Evolutionary conservation across 1,284 basidiomycete species (phyloP).

Genomic region (Meira miltonrushii): DNA sequence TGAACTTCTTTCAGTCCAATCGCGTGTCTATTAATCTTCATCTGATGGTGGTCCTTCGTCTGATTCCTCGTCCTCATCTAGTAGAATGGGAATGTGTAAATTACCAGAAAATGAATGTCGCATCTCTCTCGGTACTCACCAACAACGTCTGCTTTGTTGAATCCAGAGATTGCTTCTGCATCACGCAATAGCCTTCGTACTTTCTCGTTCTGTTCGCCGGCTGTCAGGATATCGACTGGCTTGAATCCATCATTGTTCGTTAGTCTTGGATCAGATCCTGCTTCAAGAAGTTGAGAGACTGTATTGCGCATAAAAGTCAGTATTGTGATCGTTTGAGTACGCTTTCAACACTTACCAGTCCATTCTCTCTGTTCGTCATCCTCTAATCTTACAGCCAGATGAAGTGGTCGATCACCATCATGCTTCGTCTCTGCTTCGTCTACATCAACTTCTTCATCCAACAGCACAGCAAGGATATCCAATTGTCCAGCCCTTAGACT

Average conservation of each 20-base stretch:
- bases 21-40: constrained; percentile 1
- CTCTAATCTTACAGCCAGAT: constrained; percentile 4
- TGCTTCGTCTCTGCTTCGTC: neutral
- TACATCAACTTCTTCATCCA: constrained; percentile 11
- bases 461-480: neutral
- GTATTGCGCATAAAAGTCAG: neutral
- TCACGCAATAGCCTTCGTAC: constrained; percentile 4
- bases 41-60: constrained; percentile 10
- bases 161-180: constrained; percentile 2
- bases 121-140: neutral
- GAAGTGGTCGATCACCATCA: constrained; percentile 8
- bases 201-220: neutral
- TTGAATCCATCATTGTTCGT: constrained; percentile 9
- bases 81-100: too few relatives aligned
- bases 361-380: constrained; percentile 8
- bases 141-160: constrained; percentile 3
- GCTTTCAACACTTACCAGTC: constrained; percentile 3
- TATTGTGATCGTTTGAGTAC: neutral
- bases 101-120: neutral
- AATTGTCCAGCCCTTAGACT: neutral
- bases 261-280: constrained; percentile 8
- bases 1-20: neutral
- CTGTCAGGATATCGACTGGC: neutral
- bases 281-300: constrained; percentile 9
- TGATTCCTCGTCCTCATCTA: constrained; percentile 10